Evolutionary conservation across 179 eudicot genomes (phyloP).

Genomic region (Silene vulgaris): DNA sequence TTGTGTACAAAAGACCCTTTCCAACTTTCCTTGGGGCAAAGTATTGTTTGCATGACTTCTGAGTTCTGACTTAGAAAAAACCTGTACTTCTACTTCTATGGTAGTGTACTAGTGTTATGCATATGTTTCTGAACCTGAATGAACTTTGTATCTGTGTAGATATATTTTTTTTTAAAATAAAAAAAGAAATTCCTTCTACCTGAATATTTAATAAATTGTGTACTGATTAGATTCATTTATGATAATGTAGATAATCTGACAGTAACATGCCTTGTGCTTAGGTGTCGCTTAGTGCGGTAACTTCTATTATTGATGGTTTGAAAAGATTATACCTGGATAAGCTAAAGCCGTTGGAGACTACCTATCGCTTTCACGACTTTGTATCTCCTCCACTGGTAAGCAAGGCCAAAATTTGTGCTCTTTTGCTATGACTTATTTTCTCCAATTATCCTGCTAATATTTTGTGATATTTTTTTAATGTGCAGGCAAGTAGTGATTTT

Average conservation of each 20-base stretch:
- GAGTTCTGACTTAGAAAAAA: too few species aligned
- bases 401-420: background rate
- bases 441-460: background rate
- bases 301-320: slow-evolving; percentile 84
- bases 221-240: background rate
- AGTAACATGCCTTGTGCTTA: slow-evolving; percentile 17
- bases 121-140: too few species aligned
- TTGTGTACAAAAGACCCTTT: background rate
- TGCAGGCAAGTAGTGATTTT: slow-evolving; percentile 75
- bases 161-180: too few species aligned
- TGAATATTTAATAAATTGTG: too few species aligned
- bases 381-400: slow-evolving; percentile 80
- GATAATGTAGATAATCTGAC: slow-evolving; percentile 10
- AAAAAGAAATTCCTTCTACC: too few species aligned
- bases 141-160: too few species aligned
- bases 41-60: background rate
- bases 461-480: background rate
- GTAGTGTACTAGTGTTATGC: too few species aligned
- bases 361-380: slow-evolving; percentile 78
- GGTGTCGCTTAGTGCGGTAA: slow-evolving; percentile 52
- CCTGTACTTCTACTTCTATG: too few species aligned
- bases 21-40: background rate
- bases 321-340: slow-evolving; percentile 76
- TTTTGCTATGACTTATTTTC: background rate
- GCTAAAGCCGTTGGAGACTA: slow-evolving; percentile 74